Evolutionary conservation across 176 grass and related monocot genomes (phyloP), one percentile per base, ranked within the genome.

Genomic region (Triticum dicoccoides): DNA sequence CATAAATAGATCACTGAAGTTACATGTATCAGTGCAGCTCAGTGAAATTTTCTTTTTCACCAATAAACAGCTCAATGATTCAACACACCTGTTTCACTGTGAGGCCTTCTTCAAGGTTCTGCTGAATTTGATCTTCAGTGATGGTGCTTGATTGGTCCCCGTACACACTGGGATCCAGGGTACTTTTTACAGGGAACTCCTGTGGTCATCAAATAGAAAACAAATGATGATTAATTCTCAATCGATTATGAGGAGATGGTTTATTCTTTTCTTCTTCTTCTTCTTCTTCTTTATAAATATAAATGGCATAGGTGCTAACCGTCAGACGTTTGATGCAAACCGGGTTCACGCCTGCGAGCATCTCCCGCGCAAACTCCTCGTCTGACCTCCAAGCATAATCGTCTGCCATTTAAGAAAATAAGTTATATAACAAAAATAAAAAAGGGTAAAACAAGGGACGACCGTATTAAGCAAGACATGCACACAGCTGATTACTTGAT

Each of bases 321-420:
- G 82, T 85, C 69, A 98, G 82, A 20, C 78, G 92, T 76, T 47
- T 88, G 69, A 98, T 98, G 11, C 89, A 62, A 32, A 98, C 92
- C 5, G 96, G 96, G 80, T 98, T 98, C 38, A 98, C 92, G 9
- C 96, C 96, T 34, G 93, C 97, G 39, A 98, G 90, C 89, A 92
- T 96, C 89, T 98, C 94, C 71, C 97, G 77, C 1, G 88, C 89
- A 80, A 98, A 98, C 84, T 98, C 94, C 27, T 96, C 97, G 12
- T 98, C 94, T 30, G 88, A 88, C 78, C 92, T 98, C 97, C 97
- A 98, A 21, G 89, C 94, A 89, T 85, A 85, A 11, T 91, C 88
- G 38, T 45, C 42, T 45, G 42, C 3, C 3, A 62, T 24, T 62
- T 13, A 72, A 6, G 21, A 24, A 45, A 73, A 45, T 45, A 76